These are phyloP conservation scores for Dipteronia sinensis DNA, from an alignment of 345 rosid genomes.

Conservation along the genomic window DNA sequence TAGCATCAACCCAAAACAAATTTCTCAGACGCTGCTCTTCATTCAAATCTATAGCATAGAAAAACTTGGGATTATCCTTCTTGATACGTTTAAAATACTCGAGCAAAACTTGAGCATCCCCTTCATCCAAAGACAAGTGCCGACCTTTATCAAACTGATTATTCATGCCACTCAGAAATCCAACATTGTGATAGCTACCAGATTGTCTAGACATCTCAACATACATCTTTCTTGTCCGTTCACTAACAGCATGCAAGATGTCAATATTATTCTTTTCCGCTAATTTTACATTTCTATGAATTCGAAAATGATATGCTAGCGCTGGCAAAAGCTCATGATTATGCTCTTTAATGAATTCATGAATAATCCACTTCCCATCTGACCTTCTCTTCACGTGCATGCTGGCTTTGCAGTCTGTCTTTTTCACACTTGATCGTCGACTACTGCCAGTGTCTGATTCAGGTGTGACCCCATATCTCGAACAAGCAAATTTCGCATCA, in stretches of 20 bases:
- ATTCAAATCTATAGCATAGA: conserved; percentile 58
- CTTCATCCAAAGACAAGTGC: conserved; percentile 31
- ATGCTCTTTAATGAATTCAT: conserved; percentile 32
- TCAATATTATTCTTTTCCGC: conserved; percentile 41
- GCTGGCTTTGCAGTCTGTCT: conserved; percentile 47
- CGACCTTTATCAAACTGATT: conserved; percentile 33
- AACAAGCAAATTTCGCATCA: conserved; percentile 32
- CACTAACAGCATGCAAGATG: conserved; percentile 44
- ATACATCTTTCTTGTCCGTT: conserved; percentile 43
- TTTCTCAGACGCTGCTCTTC: conserved; percentile 57
- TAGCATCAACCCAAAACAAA: conserved; percentile 62
- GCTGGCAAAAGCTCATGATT: conserved; percentile 46
- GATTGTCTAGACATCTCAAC: conserved; percentile 42
- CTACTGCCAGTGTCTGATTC: conserved; percentile 39
- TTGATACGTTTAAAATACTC: conserved; percentile 50
- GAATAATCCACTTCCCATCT: conserved; percentile 45
- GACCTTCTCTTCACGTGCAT: conserved; percentile 45
- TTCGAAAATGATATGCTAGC: conserved; percentile 41
- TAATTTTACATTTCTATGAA: conserved; percentile 37
- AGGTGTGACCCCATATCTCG: conserved; percentile 42
- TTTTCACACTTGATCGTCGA: conserved; percentile 38
- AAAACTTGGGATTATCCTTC: conserved; percentile 55
- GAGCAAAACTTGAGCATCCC: conserved; percentile 51
- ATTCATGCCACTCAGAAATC: conserved; percentile 14
- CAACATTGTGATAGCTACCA: conserved; percentile 19